Base-by-base conservation (phyloP, 164 flowering plant species). In the Piper betle region DNA sequence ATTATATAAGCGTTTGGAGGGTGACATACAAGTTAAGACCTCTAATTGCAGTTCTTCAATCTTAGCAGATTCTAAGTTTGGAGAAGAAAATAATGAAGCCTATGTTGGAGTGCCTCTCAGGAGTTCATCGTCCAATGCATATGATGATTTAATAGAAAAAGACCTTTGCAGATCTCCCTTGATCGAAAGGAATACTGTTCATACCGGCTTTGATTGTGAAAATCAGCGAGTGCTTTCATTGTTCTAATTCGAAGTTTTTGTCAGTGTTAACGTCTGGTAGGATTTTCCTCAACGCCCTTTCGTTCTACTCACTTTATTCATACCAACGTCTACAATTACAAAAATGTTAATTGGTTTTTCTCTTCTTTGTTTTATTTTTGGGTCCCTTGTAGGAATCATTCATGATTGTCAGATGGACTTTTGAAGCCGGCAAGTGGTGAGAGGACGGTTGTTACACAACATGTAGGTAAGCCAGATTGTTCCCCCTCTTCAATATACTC, bases 391-490 rank as follows among this genome's bases (percentile, higher is more conserved):
- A 82, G 84, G 43, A 41, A 70, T 58, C 80, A 74, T 58, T 56
- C 79, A 39, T 62, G 57, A 37, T 80, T 82, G 57, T 89, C 91
- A 13, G 88, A 86, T 68, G 77, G 75, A 75, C 76, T 67, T 39
- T 37, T 55, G 41, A 73, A 75, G 62, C n/a, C 68, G 38, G 76
- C 66, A 46, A 64, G 42, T 19, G 55, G 57, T 59, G 78, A 75
- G 57, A 62, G 25, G 46, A 67, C 50, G 55, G 56, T 39, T 48
- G 38, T 42, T 70, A 50, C 42, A 59, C 67, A 61, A 67, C 62
- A 58, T 53, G 39, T 33, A 0, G 77, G 71, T 77, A 78, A 75
- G 66, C 66, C 62, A 57, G 66, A 71, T 64, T 73, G 76, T 67
- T 67, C 73, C 54, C 50, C 71, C 64, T 77, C 83, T 53, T 73